Percentiles rank a stretch among this genome's conserved stretches.
These are phyloP conservation scores for Suhomyces terraborum DNA, from an alignment of 1,139 yeast species.

Conservation along the genomic window DNA sequence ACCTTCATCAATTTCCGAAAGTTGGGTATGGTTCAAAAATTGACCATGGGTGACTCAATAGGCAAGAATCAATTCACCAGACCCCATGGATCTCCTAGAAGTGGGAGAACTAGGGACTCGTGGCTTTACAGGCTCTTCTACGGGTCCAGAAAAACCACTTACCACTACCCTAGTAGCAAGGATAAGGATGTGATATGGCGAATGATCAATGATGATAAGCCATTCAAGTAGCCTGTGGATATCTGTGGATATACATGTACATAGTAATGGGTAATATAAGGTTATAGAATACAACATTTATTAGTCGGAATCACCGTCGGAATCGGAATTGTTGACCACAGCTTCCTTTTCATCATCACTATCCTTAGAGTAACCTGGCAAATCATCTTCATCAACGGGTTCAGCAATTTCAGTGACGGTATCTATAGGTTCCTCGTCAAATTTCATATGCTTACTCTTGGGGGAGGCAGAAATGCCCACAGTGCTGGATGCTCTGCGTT, in stretches of 20 bases:
- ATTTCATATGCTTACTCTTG: constrained; percentile 41
- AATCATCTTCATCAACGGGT: constrained; percentile 19
- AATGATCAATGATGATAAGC: constrained; percentile 57
- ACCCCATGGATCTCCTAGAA: not conserved
- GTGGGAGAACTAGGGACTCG: constrained; percentile 14
- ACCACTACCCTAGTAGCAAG: constrained; percentile 41
- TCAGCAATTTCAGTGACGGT: constrained; percentile 30
- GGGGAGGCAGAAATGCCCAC: constrained; percentile 17
- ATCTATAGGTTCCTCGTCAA: constrained; percentile 36
- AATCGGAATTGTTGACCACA: constrained; percentile 15
- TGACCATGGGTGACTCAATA: constrained; percentile 49
- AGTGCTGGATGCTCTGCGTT: constrained; percentile 29
- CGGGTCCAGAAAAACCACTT: constrained; percentile 33
- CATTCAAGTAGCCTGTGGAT: constrained; percentile 4
- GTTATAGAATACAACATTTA: constrained; percentile 4
- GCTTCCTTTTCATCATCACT: constrained; percentile 33
- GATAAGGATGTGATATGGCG: constrained; percentile 71
- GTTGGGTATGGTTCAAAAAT: constrained; percentile 57
- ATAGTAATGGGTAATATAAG: constrained; percentile 4
- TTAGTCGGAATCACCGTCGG: constrained; percentile 23
- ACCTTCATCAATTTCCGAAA: constrained; percentile 49
- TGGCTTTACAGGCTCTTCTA: constrained; percentile 29
- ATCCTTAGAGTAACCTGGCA: constrained; percentile 22
- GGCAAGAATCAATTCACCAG: not conserved
- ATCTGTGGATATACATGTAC: not conserved